A percentile compares a stretch with the other conserved stretches of the same genome.
phyloP scores from a whole-genome alignment of 495 filamentous ascomycete species.

The Lophiotrema nucula region DNA sequence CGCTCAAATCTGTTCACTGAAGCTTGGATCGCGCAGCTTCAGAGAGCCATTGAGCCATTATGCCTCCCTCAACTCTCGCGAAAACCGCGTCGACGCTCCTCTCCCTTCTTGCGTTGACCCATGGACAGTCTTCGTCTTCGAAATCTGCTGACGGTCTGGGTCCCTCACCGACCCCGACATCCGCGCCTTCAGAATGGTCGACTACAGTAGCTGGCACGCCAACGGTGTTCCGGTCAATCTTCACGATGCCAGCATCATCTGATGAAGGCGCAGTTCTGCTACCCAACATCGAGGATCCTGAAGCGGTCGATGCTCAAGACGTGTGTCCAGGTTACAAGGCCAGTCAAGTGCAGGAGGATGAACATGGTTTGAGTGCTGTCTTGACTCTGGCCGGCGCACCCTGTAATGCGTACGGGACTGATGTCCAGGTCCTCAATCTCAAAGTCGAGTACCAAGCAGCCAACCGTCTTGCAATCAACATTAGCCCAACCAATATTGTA shows the following conservation, averaged over 20 bases:
- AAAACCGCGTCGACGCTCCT: constrained; percentile 4
- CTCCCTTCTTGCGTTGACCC: constrained; percentile 2
- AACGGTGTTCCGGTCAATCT: constrained; percentile 35
- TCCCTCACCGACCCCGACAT: not conserved
- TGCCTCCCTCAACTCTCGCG: constrained; percentile 16
- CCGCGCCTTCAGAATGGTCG: not conserved
- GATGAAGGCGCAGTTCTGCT: constrained; percentile 57
- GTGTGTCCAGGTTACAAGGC: constrained; percentile 66
- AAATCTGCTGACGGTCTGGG: constrained; percentile 5
- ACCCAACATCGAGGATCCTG: constrained; percentile 70
- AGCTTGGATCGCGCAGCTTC: not conserved
- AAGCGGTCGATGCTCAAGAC: constrained; percentile 68
- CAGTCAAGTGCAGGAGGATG: constrained; percentile 48
- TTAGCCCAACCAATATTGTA: constrained; percentile 59
- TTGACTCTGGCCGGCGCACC: constrained; percentile 55
- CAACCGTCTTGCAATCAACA: constrained; percentile 54
- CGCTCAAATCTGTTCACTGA: not conserved
- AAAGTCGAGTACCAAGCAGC: constrained; percentile 58
- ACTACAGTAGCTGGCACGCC: constrained; percentile 7
- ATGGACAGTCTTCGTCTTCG: constrained; percentile 22
- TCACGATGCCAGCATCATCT: constrained; percentile 58
- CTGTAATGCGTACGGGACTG: constrained; percentile 63
- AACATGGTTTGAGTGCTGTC: constrained; percentile 52
- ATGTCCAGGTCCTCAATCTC: constrained; percentile 57
- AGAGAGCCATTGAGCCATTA: constrained; percentile 10